These are phyloP conservation scores for Aspergillus luchuensis DNA, from an alignment of 2,329 filamentous ascomycete genomes.

Conservation along the genomic window DNA sequence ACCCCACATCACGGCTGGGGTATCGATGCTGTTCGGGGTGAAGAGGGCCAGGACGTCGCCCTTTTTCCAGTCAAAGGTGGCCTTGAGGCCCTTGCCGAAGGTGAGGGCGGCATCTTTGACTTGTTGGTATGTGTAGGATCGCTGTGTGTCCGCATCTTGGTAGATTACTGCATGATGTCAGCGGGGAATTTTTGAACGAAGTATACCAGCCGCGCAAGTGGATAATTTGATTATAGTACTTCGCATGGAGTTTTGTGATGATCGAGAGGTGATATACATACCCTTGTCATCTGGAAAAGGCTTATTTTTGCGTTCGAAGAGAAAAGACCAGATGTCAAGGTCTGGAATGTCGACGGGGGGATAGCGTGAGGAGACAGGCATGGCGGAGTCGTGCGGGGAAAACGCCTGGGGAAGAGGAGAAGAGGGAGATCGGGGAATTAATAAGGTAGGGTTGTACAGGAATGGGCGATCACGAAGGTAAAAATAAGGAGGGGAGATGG, in stretches of 20 bases:
- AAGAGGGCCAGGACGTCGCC: slow-evolving; percentile 82
- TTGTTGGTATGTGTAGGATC: slow-evolving; percentile 70
- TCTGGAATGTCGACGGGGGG: slow-evolving; percentile 69
- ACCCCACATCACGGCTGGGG: slow-evolving; percentile 74
- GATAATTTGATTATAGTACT: no score
- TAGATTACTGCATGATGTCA: slow-evolving; percentile 66
- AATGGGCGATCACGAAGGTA: no score
- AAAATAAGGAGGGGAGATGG: not conserved
- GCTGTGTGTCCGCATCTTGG: slow-evolving; percentile 70
- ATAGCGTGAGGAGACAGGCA: slow-evolving; percentile 72
- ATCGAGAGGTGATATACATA: slow-evolving; percentile 38
- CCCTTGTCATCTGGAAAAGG: slow-evolving; percentile 72
- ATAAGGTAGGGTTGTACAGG: no score
- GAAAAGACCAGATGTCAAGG: slow-evolving; percentile 74
- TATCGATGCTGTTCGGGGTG: slow-evolving; percentile 85
- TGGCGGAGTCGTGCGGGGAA: slow-evolving; percentile 42
- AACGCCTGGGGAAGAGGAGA: not conserved
- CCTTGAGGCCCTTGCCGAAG: slow-evolving; percentile 80
- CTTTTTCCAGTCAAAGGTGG: slow-evolving; percentile 74
- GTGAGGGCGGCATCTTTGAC: slow-evolving; percentile 65
- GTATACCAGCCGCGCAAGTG: not conserved
- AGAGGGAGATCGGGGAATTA: no score
- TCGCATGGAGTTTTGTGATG: no score
- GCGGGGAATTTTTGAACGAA: not conserved
- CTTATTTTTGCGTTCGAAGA: slow-evolving; percentile 70